Evolutionary conservation across 495 filamentous ascomycete genomes (phyloP), one percentile per base, ranked within the genome.

Genomic region (Penicillium maclennaniae): DNA sequence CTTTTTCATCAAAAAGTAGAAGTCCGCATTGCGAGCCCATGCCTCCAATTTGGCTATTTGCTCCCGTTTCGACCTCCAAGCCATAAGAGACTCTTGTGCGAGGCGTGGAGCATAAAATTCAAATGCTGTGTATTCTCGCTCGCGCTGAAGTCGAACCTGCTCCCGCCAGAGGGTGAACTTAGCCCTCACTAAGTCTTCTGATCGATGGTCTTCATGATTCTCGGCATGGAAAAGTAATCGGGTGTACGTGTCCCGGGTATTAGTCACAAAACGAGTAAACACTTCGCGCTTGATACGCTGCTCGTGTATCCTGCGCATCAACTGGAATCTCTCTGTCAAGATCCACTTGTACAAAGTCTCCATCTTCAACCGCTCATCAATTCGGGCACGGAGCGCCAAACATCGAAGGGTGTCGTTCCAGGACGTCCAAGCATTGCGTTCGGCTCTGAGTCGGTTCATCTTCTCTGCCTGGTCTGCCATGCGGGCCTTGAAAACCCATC

Each of bases 351-450:
- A 86, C 55, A 88, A 75, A 2, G 75, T 65, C 57, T 85, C 77
- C 46, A 83, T 67, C 44, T 81, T 70, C 43, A 83, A 50, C 2
- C 83, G 78, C 55, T 86, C 83, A 51, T 85, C 76, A 43, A 85
- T 80, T 20, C 72, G 77, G 15, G 68, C 68, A 31, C 62, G 69
- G 6, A 87, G 67, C 3, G 75, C 77, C 53, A 78, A 68, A 49
- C 76, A 80, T 12, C 84, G 82, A 28, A 86, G 72, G 15, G 69
- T 75, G 67, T 87, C 83, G 49, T 87, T 87, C 86, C 86, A 90
- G 12, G 73, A 60, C 1, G 80, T 82, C 77, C 79, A 86, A 8
- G 80, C 69, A 60, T 82, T 83, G 26, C 78, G 77, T 41, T 86
- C 54, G 34, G 84, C 62, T 38, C 83, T 74, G 51, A 69, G 50